A percentile compares a stretch with the other conserved stretches of the same genome.
These are phyloP conservation scores for Antitrichia curtipendula DNA, from an alignment of 225 moss, liverwort and hornwort genomes.

Conservation along the genomic window DNA sequence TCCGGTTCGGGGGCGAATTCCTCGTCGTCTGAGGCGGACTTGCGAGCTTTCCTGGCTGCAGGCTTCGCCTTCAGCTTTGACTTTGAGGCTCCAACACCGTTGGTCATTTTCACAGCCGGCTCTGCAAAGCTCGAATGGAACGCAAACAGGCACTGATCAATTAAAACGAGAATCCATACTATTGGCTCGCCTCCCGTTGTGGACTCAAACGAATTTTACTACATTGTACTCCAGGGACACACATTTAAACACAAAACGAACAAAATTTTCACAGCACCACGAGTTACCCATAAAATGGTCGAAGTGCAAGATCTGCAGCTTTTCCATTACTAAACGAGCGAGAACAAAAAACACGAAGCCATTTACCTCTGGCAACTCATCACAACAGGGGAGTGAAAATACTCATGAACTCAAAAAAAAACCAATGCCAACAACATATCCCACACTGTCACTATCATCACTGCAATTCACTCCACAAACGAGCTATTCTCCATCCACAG, in stretches of 20 bases:
- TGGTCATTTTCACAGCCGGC: conserved; percentile 2
- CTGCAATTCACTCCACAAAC: background rate
- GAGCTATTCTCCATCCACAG: background rate
- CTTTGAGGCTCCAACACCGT: background rate
- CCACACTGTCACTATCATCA: background rate
- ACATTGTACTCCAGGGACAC: background rate
- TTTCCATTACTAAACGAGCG: background rate
- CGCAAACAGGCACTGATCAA: background rate
- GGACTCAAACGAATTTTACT: background rate
- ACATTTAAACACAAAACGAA: background rate
- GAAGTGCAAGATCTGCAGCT: background rate
- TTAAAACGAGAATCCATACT: background rate
- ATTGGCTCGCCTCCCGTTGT: background rate
- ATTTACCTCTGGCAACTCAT: background rate
- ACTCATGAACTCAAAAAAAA: background rate
- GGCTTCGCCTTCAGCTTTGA: background rate
- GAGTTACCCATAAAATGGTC: background rate
- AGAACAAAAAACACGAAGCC: no score
- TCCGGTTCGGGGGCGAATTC: background rate
- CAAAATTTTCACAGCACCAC: no score
- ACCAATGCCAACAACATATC: background rate
- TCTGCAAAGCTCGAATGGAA: background rate
- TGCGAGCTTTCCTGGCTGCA: background rate
- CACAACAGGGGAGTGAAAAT: background rate
- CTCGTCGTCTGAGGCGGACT: background rate